Evolutionary conservation across 202 grass and related monocot species (phyloP), one percentile per base, ranked within the genome.

Genomic region (Elaeis oleifera): DNA sequence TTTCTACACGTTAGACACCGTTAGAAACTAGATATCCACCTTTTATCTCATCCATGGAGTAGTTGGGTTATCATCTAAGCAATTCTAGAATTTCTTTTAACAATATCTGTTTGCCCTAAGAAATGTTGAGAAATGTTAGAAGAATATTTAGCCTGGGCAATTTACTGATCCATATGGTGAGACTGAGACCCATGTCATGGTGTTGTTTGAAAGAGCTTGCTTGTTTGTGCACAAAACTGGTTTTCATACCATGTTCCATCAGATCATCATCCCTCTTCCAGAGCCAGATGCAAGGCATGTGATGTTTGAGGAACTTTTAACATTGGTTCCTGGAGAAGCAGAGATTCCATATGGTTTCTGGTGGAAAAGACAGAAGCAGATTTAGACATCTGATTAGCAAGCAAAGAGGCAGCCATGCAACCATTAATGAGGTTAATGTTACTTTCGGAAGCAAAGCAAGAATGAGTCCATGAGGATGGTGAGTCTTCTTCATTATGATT

Each of bases 351-450:
- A 86, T 68, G 71, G 86, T 58, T 16, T 79, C 84, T 91, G 50
- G 77, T 91, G 53, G 87, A 81, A 36, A 89, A 67, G 79, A 88
- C 79, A 53, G 84, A 89, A 91, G 87, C 87, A 3, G 92, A 87
- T 20, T 97, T 87, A 71, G 92, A 97, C 80, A 91, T 97, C 50
- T 81, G 79, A 51, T 74, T 97, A 53, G 80, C 91, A n/a, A 91
- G 92, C 77, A 97, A 97, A 78, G 92, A 97, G 62, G 82, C 92
- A 18, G 87, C 87, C 70, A 97, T 97, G 92, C 87, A 96, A 31
- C 87, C 92, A 28, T 83, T 96, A 67, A 83, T 84, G 70, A 81
- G 81, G 39, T 23, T 91, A 80, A 86, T 91, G 87, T 1, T 60
- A 15, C 63, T 80, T 72, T 80, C 91, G 3, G 92, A 97, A 77